Evolutionary conservation across 371 early-diverging fungal species (phyloP).

Genomic region (Actinomortierella wolfii): DNA sequence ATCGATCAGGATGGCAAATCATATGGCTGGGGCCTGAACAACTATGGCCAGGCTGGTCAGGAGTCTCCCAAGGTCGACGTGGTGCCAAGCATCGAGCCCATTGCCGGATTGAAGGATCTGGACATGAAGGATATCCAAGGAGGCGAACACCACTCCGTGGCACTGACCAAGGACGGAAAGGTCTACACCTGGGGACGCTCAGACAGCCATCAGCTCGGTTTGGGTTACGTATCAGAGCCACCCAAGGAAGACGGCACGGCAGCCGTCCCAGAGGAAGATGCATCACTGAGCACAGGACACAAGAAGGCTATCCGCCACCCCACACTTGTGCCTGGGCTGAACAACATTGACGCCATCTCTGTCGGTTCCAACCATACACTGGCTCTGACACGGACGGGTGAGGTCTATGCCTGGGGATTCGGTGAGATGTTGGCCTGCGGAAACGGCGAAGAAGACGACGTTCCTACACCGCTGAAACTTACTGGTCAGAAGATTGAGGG

Average conservation of each 20-base stretch:
- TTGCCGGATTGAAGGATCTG: constrained; percentile 55
- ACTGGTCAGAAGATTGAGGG: constrained; percentile 41
- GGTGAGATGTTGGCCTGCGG: constrained; percentile 79
- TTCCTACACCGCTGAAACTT: constrained; percentile 23
- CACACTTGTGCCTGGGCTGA: constrained; percentile 54
- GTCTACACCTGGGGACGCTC: constrained; percentile 88
- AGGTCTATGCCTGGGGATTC: constrained; percentile 93
- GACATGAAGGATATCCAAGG: constrained; percentile 64
- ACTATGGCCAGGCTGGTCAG: constrained; percentile 90
- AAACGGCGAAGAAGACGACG: constrained; percentile 76
- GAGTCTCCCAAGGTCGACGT: constrained; percentile 51
- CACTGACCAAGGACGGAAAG: constrained; percentile 73
- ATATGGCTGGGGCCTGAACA: constrained; percentile 95
- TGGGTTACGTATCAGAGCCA: constrained; percentile 54
- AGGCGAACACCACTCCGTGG: constrained; percentile 90
- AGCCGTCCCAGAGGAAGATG: constrained; percentile 38
- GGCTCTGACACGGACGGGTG: constrained; percentile 71
- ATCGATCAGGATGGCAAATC: constrained; percentile 68
- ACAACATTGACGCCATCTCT: constrained; percentile 63
- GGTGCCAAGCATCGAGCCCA: constrained; percentile 50
- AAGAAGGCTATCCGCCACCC: constrained; percentile 68
- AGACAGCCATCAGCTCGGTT: constrained; percentile 94
- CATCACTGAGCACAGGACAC: constrained; percentile 32
- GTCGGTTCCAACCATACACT: constrained; percentile 91
- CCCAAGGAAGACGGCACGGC: constrained; percentile 29